Evolutionary conservation across 768 basidiomycete species (phyloP), one percentile per base, ranked within the genome.

Genomic region (Candolleomyces aberdarensis): DNA sequence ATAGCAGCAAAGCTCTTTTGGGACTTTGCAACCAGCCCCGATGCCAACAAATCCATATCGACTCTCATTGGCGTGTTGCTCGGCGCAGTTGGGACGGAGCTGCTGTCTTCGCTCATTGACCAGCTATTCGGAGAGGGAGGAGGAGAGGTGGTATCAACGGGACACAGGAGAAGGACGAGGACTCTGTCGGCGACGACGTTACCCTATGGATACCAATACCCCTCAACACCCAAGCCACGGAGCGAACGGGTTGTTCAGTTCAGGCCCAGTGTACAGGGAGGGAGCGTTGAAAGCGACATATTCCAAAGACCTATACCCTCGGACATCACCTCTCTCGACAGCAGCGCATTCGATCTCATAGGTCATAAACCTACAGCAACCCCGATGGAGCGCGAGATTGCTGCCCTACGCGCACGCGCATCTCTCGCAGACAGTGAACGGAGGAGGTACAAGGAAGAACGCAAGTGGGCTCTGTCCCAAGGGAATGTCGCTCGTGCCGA

Each of bases 391-490:
- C 84, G 89, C 32, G 89, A 92, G 67, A 81, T 92, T n/a, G 86
- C 87, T 36, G 78, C 83, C 14, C 80, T 94, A 20, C 83, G 91
- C 52, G 85, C 90, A 51, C 83, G 89, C 29, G 92, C 92, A 8
- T 87, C 89, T 19, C 73, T 92, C 60, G 92, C 92, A 26, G 92
- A 92, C 65, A 91, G 86, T 62, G 91, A 94, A 73, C 83, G 89
- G 19, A 81, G 92, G 44, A 81, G 91, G 58, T 90, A 86, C 76
- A 90, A 86, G 76, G 92, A 94, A 73, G 92, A 94, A 73, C 81
- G 85, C 64, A 91, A 92, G 70, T 94, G 92, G 92, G 92, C 92
- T 0, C 70, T 87, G 43, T 88, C 89, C 19, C 86, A 89, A 69
- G 91, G 91, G 0, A 92, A 94, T 69, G 62, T 76, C 48, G 85